Percentiles rank a stretch among this genome's conserved stretches.
Conservation (phyloP, 2,329 filamentous ascomycete species). For the Aspergillus sp. region DNA sequence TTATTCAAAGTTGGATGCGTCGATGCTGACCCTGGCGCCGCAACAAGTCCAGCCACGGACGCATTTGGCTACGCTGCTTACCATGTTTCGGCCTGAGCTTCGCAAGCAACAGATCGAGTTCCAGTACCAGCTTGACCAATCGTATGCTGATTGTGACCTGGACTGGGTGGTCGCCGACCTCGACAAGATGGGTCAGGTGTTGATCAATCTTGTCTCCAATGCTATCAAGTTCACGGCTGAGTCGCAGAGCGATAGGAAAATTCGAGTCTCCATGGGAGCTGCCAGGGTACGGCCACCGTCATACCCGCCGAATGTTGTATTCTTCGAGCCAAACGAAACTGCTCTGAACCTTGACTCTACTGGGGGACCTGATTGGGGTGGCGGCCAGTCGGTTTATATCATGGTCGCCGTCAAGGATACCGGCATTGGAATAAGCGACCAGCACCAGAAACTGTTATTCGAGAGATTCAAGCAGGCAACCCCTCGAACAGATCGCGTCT, state of each 20-base stretch:
- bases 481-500: slow-evolving; percentile 72
- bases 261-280: slow-evolving; percentile 56
- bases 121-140: slow-evolving; percentile 62
- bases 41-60: slow-evolving; percentile 66
- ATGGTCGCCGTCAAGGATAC: slow-evolving; percentile 75
- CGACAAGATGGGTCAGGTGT: slow-evolving; percentile 71
- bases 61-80: slow-evolving; percentile 66
- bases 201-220: slow-evolving; percentile 79
- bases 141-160: slow-evolving; percentile 57
- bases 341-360: slow-evolving; percentile 31
- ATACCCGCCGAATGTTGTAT: slow-evolving; percentile 36
- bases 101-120: slow-evolving; percentile 68
- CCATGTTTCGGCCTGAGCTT: slow-evolving; percentile 77
- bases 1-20: slow-evolving; percentile 73
- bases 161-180: slow-evolving; percentile 71
- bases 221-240: slow-evolving; percentile 74
- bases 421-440: slow-evolving; percentile 68
- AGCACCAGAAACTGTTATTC: slow-evolving; percentile 73
- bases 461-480: slow-evolving; percentile 77
- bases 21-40: slow-evolving; percentile 70
- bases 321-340: slow-evolving; percentile 24
- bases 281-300: slow-evolving; percentile 47
- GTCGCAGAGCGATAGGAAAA: slow-evolving; percentile 24
- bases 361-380: slow-evolving; percentile 53
- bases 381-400: slow-evolving; percentile 62